A percentile compares a stretch with the other conserved stretches of the same genome.
Conservation (phyloP, 2,329 filamentous ascomycete species). For the Aspergillus transmontanensis region DNA sequence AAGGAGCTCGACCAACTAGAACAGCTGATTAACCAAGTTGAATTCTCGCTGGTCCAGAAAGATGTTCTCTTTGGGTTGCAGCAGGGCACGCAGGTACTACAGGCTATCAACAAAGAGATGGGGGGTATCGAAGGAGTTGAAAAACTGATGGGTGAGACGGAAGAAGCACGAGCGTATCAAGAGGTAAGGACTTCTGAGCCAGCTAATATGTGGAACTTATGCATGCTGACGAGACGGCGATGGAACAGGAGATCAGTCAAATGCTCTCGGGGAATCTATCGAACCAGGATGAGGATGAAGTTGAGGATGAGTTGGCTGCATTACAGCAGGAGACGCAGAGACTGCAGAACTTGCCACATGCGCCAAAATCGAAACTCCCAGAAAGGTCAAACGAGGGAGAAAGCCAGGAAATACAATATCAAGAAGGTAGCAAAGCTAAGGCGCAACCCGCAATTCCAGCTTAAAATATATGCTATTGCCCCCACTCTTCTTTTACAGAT, state of each 20-base stretch:
- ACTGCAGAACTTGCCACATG: constrained; percentile 40
- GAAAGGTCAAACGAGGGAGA: constrained; percentile 29
- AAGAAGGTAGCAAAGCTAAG: constrained; percentile 30
- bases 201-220: not conserved
- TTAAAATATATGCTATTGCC: not conserved
- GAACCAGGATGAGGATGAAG: constrained; percentile 94
- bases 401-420: constrained; percentile 11
- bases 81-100: constrained; percentile 85
- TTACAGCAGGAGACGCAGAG: constrained; percentile 66
- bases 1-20: constrained; percentile 92
- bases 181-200: constrained; percentile 57
- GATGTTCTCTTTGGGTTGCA: constrained; percentile 91
- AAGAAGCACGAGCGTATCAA: constrained; percentile 89
- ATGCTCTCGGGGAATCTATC: constrained; percentile 87
- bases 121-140: constrained; percentile 91
- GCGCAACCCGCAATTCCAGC: constrained; percentile 18
- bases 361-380: constrained; percentile 37
- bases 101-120: constrained; percentile 94
- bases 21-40: constrained; percentile 82
- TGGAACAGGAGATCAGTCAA: constrained; percentile 78
- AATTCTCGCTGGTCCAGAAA: constrained; percentile 96
- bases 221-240: constrained; percentile 8
- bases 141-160: constrained; percentile 90
- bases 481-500: not conserved
- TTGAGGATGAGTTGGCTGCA: constrained; percentile 89